phyloP scores from a whole-genome alignment of 495 filamentous ascomycete species.

The Margaritispora aquatica region DNA sequence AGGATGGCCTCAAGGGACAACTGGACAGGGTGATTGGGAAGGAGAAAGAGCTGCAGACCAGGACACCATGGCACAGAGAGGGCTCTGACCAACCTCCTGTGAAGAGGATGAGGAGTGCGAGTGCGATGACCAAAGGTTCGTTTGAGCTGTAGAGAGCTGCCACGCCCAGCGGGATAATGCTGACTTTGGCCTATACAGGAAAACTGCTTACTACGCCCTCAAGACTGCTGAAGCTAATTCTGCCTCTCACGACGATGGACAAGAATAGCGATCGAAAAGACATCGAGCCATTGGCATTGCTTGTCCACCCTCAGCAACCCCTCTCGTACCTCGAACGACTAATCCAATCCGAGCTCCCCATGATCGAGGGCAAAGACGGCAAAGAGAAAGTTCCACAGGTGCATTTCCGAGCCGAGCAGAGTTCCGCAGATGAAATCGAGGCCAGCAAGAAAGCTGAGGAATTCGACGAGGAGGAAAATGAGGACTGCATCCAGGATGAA shows the following conservation, averaged over 20 bases:
- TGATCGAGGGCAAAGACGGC: constrained; percentile 50
- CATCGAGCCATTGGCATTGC: constrained; percentile 77
- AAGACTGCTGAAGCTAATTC: constrained; percentile 79
- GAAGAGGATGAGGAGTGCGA: constrained; percentile 29
- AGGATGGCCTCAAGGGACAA: constrained; percentile 21
- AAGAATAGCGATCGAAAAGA: constrained; percentile 48
- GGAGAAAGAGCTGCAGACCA: constrained; percentile 43
- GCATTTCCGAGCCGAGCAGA: constrained; percentile 75
- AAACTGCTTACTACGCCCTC: constrained; percentile 90
- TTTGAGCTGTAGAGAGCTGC: constrained; percentile 15
- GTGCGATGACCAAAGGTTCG: constrained; percentile 23
- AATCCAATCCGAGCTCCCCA: constrained; percentile 82
- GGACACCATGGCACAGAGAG: constrained; percentile 63
- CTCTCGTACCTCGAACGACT: constrained; percentile 87
- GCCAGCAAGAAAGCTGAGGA: constrained; percentile 26
- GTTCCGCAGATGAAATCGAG: constrained; percentile 50
- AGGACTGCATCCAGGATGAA: background rate
- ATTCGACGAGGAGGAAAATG: constrained; percentile 25
- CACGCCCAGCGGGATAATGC: background rate
- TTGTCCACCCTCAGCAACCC: constrained; percentile 89
- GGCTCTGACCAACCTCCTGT: constrained; percentile 53
- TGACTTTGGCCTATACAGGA: constrained; percentile 39
- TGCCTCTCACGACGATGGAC: constrained; percentile 61
- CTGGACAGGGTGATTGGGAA: constrained; percentile 33
- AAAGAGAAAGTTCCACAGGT: constrained; percentile 64